Evolutionary conservation across 805 yeast species (phyloP).

Genomic region (Spathaspora girioi): DNA sequence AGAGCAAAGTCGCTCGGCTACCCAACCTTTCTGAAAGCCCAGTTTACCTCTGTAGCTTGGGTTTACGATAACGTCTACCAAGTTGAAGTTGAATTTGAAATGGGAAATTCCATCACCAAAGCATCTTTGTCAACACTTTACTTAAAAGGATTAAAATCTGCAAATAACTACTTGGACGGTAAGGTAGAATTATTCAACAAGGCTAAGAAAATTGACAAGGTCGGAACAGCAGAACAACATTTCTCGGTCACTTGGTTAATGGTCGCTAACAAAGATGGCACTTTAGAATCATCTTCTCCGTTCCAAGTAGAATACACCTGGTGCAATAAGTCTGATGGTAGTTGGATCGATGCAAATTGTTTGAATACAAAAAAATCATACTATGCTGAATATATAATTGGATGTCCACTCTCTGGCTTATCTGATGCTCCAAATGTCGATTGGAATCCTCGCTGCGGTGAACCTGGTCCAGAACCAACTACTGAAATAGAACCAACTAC

Average conservation of each 20-base stretch:
- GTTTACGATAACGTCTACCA: slow-evolving; percentile 1
- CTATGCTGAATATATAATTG: not conserved
- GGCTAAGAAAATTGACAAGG: not conserved
- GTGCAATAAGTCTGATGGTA: not conserved
- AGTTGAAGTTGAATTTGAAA: slow-evolving; percentile 3
- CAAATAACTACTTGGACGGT: slow-evolving; percentile 3
- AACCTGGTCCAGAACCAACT: not conserved
- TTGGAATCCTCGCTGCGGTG: slow-evolving; percentile 1
- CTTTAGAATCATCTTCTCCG: not conserved
- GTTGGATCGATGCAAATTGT: slow-evolving; percentile 3
- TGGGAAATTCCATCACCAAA: slow-evolving; percentile 1
- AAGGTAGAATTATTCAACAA: not conserved
- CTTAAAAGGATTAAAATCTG: not conserved
- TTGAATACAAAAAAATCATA: not conserved
- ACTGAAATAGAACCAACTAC: not conserved
- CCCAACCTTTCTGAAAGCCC: not conserved
- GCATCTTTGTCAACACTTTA: not conserved
- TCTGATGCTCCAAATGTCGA: not conserved
- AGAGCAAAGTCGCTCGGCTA: not conserved
- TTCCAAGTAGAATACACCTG: slow-evolving; percentile 1
- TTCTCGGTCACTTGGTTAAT: slow-evolving; percentile 2
- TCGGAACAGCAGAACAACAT: slow-evolving; percentile 1
- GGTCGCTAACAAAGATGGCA: not conserved
- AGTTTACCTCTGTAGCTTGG: not conserved
- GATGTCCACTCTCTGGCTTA: not conserved